A percentile compares a stretch with the other conserved stretches of the same genome.
Conservation (phyloP, 108 stramenopile genomes). For the Nitzschia sp. region DNA sequence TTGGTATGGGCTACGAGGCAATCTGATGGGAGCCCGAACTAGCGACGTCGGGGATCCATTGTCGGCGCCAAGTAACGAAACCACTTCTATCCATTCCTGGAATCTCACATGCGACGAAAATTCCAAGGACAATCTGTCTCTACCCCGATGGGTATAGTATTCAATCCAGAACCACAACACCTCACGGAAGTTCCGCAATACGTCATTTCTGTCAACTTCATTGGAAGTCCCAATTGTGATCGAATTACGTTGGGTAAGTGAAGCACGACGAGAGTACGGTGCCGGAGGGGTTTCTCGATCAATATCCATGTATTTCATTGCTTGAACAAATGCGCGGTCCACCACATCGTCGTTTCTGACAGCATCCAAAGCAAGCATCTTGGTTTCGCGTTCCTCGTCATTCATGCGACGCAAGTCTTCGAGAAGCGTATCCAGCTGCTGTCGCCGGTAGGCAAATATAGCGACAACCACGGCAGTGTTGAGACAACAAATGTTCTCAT, state of each 20-base stretch:
- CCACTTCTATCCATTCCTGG: constrained; percentile 71
- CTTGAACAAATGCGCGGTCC: constrained; percentile 31
- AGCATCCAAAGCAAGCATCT: constrained; percentile 27
- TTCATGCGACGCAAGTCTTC: constrained; percentile 45
- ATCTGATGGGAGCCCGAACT: constrained; percentile 34
- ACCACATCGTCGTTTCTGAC: constrained; percentile 18
- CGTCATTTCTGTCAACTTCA: constrained; percentile 36
- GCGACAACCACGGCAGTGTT: constrained; percentile 81
- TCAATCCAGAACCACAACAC: constrained; percentile 87
- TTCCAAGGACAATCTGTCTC: constrained; percentile 82
- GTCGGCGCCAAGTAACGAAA: constrained; percentile 64
- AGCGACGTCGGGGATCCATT: constrained; percentile 60
- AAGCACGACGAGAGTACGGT: constrained; percentile 20
- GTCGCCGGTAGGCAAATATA: constrained; percentile 68
- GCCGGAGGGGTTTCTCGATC: constrained; percentile 15
- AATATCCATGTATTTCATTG: constrained; percentile 33
- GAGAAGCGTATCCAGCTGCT: constrained; percentile 40
- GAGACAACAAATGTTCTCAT: constrained; percentile 90
- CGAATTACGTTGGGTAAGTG: constrained; percentile 18
- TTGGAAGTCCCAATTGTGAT: background rate
- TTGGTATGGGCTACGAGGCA: constrained; percentile 65
- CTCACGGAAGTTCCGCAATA: constrained; percentile 68
- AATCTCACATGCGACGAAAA: constrained; percentile 85
- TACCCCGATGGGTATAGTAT: constrained; percentile 83
- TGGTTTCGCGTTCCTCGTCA: constrained; percentile 36